Percentiles rank a stretch among this genome's conserved stretches.
These are phyloP conservation scores for Suillus fuscotomentosus DNA, from an alignment of 768 basidiomycete genomes.

Conservation along the genomic window DNA sequence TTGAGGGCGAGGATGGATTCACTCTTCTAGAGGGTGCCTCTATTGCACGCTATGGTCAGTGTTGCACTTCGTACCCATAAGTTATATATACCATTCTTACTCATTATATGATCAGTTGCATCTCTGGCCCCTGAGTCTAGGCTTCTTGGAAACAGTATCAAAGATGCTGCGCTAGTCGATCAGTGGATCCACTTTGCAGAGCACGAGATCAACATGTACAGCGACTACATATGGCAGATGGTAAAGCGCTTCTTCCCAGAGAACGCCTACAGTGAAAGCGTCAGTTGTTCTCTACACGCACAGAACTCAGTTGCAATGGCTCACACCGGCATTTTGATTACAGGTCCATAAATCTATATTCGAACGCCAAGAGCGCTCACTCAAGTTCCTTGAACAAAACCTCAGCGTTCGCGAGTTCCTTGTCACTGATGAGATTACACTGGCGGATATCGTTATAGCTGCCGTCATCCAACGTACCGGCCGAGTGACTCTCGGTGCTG, in stretches of 20 bases:
- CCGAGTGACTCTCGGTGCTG: conserved; percentile 23
- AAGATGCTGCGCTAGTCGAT: conserved; percentile 27
- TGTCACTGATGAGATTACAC: conserved; percentile 23
- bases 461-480: conserved; percentile 21
- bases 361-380: conserved; percentile 21
- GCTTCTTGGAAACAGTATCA: conserved; percentile 21
- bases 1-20: conserved; percentile 23
- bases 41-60: conserved; percentile 28
- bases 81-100: background rate
- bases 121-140: conserved; percentile 25
- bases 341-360: conserved; percentile 20
- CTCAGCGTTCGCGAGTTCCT: conserved; percentile 23
- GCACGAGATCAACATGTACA: conserved; percentile 22
- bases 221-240: conserved; percentile 17
- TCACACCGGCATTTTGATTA: background rate
- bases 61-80: background rate
- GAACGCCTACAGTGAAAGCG: conserved; percentile 23
- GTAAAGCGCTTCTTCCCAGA: conserved; percentile 14
- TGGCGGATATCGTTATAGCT: conserved; percentile 27
- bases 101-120: conserved; percentile 10
- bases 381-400: conserved; percentile 25
- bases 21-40: conserved; percentile 26
- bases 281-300: conserved; percentile 1
- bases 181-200: conserved; percentile 32
- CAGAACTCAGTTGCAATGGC: background rate